A percentile compares a stretch with the other conserved stretches of the same genome.
phyloP scores from a whole-genome alignment of 1,284 basidiomycete species.

The Erythrobasidium hasegawianum region DNA sequence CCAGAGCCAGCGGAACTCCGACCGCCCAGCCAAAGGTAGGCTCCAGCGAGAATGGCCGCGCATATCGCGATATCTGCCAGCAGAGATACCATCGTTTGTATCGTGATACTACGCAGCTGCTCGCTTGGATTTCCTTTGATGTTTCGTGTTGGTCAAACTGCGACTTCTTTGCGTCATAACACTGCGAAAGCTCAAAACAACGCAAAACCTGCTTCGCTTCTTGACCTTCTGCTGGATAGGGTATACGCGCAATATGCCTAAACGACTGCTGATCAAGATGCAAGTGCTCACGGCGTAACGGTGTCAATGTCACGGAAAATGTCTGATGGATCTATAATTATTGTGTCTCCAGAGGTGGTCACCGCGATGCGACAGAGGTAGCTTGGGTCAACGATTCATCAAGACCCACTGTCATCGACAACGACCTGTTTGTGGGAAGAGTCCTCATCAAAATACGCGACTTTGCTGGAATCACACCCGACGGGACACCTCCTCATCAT shows the following conservation, averaged over 20 bases:
- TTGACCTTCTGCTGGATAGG: too few species aligned
- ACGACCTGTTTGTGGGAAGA: conserved; percentile 50
- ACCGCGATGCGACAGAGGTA: conserved; percentile 48
- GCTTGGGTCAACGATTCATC: conserved; percentile 48
- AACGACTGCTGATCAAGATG: conserved; percentile 47
- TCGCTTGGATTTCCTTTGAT: neutral
- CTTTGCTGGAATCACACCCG: conserved; percentile 47
- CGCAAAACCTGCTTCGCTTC: too few species aligned
- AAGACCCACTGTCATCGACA: conserved; percentile 50
- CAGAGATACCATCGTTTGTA: conserved; percentile 3
- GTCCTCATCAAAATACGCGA: conserved; percentile 51
- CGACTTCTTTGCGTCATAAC: neutral
- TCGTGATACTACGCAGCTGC: neutral
- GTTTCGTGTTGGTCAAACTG: neutral
- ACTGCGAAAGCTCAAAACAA: too few species aligned
- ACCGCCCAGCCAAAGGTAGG: neutral
- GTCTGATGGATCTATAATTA: neutral
- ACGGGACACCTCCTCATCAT: conserved; percentile 40
- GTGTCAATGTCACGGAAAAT: neutral
- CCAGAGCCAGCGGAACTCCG: neutral
- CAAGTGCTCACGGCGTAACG: too few species aligned
- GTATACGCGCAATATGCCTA: conserved; percentile 28
- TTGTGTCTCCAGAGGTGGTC: conserved; percentile 46
- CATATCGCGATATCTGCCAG: conserved; percentile 3
- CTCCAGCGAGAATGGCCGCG: neutral